These are phyloP conservation scores for Trichosporon coremiiforme DNA, from an alignment of 1,284 basidiomycete genomes.

Conservation along the genomic window DNA sequence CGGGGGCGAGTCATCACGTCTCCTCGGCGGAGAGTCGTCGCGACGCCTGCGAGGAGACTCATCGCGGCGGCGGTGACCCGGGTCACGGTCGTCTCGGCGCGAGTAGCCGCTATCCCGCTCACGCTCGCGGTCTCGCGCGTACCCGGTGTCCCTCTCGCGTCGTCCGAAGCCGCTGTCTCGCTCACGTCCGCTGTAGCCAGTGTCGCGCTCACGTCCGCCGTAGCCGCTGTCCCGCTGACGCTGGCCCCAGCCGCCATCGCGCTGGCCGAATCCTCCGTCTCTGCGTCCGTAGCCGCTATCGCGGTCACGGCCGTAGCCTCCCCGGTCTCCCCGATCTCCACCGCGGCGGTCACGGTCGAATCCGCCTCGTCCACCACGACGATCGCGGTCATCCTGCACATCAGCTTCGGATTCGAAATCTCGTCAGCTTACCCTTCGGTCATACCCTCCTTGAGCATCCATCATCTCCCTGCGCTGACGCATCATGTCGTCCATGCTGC, in stretches of 20 bases:
- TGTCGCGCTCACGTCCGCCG: slow-evolving; percentile 26
- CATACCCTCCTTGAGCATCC: slow-evolving; percentile 20
- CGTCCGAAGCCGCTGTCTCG: slow-evolving; percentile 26
- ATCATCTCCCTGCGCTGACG: slow-evolving; percentile 29
- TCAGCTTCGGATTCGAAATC: not conserved
- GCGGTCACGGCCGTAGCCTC: slow-evolving; percentile 13
- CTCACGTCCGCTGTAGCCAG: slow-evolving; percentile 26
- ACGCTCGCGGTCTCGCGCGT: slow-evolving; percentile 3
- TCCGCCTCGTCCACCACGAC: slow-evolving; percentile 19
- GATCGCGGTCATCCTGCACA: slow-evolving; percentile 22
- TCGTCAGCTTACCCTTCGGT: not conserved
- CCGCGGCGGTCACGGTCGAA: slow-evolving; percentile 22
- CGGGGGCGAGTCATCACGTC: slow-evolving; percentile 17
- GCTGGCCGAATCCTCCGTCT: slow-evolving; percentile 20
- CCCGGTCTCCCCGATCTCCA: slow-evolving; percentile 16
- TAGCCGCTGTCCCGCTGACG: slow-evolving; percentile 19
- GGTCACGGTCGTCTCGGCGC: not conserved
- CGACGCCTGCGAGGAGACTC: not conserved
- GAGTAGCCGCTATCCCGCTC: slow-evolving; percentile 17
- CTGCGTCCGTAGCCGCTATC: slow-evolving; percentile 20
- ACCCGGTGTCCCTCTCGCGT: slow-evolving; percentile 15
- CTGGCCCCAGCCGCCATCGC: slow-evolving; percentile 1
- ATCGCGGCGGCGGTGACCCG: slow-evolving; percentile 2
- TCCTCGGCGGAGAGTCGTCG: slow-evolving; percentile 1
- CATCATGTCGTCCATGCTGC: slow-evolving; percentile 28